These are phyloP conservation scores for Chenopodium album DNA, from an alignment of 148 eudicot genomes.

Conservation along the genomic window DNA sequence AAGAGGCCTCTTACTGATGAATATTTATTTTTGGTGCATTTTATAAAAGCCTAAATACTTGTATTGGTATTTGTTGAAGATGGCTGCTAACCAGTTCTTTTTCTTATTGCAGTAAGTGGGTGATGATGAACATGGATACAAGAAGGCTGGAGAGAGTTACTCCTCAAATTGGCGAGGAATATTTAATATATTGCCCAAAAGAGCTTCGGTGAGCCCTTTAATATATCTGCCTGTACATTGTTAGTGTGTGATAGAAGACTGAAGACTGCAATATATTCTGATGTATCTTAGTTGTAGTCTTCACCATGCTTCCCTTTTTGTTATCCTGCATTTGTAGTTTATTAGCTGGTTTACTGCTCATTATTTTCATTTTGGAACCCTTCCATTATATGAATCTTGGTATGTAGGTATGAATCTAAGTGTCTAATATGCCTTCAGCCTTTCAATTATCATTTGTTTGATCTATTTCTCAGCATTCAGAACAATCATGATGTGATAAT, in stretches of 20 bases:
- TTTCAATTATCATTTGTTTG: background rate
- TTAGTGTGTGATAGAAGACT: background rate
- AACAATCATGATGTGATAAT: background rate
- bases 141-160: conserved; percentile 77
- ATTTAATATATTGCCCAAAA: conserved; percentile 55
- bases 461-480: background rate
- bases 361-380: background rate
- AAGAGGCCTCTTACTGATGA: too few relatives aligned
- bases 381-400: background rate
- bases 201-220: conserved; percentile 51
- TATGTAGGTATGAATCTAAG: background rate
- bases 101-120: conserved; percentile 75
- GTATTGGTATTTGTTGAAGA: background rate
- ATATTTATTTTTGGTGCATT: too few relatives aligned
- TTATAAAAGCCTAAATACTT: too few relatives aligned
- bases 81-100: conserved; percentile 6
- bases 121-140: conserved; percentile 97
- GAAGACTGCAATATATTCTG: background rate
- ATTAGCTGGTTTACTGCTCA: background rate
- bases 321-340: background rate
- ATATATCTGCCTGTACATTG: background rate
- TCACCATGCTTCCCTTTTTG: background rate
- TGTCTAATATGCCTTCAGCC: background rate
- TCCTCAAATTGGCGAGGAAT: conserved; percentile 74
- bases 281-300: background rate